Evolutionary conservation across 2,329 filamentous ascomycete genomes (phyloP).

Genomic region (Fusarium robinianum): DNA sequence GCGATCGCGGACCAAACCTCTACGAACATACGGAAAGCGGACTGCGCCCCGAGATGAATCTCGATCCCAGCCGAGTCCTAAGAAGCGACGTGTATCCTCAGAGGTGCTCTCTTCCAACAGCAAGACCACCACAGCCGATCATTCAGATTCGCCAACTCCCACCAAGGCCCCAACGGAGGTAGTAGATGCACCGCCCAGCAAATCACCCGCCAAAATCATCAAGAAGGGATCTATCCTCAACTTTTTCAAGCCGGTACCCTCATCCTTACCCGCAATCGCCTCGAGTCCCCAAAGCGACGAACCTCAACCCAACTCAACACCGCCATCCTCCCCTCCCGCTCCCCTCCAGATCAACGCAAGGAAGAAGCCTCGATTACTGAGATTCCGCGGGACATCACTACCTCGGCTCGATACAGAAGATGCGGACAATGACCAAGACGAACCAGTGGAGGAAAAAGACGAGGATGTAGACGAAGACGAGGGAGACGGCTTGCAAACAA

Average conservation of each 20-base stretch:
- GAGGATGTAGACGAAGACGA: background rate
- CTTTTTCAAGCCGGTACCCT: conserved; percentile 47
- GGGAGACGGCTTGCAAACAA: background rate
- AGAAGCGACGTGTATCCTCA: conserved; percentile 32
- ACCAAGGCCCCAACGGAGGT: background rate
- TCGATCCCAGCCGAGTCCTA: conserved; percentile 16
- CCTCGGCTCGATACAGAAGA: conserved; percentile 13
- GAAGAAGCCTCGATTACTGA: conserved; percentile 38
- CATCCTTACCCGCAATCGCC: conserved; percentile 2
- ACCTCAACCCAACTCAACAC: conserved; percentile 23
- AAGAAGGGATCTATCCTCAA: conserved; percentile 46
- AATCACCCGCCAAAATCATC: background rate
- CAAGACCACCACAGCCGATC: background rate
- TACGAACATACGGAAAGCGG: conserved; percentile 49
- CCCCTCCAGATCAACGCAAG: conserved; percentile 5
- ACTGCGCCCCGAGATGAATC: conserved; percentile 35
- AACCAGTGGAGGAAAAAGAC: background rate
- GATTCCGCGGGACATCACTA: conserved; percentile 33
- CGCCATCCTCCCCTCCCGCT: conserved; percentile 30
- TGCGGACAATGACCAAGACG: conserved; percentile 1
- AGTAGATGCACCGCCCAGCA: background rate
- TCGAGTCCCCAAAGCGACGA: conserved; percentile 25
- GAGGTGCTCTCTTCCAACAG: background rate
- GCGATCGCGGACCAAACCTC: conserved; percentile 41
- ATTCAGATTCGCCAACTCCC: background rate